phyloP scores from a whole-genome alignment of 371 early-diverging fungal species.

The Mortierella sp. region DNA sequence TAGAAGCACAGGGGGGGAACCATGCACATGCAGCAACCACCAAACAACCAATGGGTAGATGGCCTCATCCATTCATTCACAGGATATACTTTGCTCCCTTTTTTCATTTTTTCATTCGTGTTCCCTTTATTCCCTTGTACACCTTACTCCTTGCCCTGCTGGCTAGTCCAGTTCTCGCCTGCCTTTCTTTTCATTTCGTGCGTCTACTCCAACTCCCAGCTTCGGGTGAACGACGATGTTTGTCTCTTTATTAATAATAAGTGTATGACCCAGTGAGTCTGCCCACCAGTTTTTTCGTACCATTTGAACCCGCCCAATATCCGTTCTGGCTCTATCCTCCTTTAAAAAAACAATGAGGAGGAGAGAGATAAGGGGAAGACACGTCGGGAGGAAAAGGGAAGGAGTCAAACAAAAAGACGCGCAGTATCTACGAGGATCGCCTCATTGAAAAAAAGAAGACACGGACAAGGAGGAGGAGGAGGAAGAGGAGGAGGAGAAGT shows the following conservation, averaged over 20 bases:
- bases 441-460: background rate
- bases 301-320: background rate
- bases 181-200: background rate
- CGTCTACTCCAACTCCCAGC: background rate
- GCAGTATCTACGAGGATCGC: background rate
- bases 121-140: background rate
- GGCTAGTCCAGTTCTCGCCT: background rate
- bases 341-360: background rate
- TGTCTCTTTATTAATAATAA: background rate
- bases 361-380: background rate
- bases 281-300: background rate
- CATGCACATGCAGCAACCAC: background rate
- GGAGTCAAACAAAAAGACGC: background rate
- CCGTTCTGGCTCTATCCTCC: background rate
- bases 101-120: background rate
- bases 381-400: background rate
- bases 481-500: background rate
- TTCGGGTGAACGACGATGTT: slow-evolving; percentile 3
- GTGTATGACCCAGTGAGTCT: background rate
- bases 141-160: slow-evolving; percentile 3
- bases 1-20: background rate
- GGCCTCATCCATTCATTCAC: background rate
- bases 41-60: background rate
- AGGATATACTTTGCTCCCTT: too few species aligned
- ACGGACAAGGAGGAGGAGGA: background rate